Percentiles rank a stretch among this genome's conserved stretches.
These are phyloP conservation scores for Oryza officinalis DNA, from an alignment of 176 grass and related monocot species.

Conservation along the genomic window DNA sequence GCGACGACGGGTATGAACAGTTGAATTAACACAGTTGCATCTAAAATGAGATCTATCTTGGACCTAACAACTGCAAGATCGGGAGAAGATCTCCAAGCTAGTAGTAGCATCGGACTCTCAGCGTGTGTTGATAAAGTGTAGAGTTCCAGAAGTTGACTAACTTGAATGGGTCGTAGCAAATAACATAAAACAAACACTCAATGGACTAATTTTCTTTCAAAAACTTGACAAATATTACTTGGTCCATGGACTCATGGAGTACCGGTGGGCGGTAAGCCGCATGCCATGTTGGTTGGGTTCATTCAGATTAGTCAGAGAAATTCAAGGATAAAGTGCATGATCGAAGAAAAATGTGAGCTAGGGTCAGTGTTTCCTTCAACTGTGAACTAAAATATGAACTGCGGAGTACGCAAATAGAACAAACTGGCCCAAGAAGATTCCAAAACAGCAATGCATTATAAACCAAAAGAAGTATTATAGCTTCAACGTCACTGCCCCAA, in stretches of 20 bases:
- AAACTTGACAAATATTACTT: background rate
- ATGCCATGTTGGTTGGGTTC: background rate
- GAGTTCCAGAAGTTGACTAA: conserved; percentile 24
- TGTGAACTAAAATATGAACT: background rate
- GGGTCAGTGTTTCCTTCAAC: background rate
- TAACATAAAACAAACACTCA: background rate
- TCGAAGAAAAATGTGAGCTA: background rate
- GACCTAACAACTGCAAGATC: conserved; percentile 1
- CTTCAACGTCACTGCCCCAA: background rate
- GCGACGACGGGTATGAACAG: conserved; percentile 3
- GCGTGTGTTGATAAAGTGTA: conserved; percentile 5
- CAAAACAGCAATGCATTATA: background rate
- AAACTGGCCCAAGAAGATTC: background rate
- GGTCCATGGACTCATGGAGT: background rate
- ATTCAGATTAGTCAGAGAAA: background rate
- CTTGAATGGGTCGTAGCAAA: background rate
- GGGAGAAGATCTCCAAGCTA: conserved; percentile 1
- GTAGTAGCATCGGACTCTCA: conserved; percentile 1
- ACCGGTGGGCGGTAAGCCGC: background rate
- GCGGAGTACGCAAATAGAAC: background rate
- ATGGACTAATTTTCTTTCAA: background rate
- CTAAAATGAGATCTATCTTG: background rate
- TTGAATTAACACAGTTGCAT: background rate
- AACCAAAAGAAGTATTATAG: background rate
- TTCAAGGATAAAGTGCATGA: background rate